Conservation (phyloP, 805 yeast species). For the Starmera quercuum region DNA sequence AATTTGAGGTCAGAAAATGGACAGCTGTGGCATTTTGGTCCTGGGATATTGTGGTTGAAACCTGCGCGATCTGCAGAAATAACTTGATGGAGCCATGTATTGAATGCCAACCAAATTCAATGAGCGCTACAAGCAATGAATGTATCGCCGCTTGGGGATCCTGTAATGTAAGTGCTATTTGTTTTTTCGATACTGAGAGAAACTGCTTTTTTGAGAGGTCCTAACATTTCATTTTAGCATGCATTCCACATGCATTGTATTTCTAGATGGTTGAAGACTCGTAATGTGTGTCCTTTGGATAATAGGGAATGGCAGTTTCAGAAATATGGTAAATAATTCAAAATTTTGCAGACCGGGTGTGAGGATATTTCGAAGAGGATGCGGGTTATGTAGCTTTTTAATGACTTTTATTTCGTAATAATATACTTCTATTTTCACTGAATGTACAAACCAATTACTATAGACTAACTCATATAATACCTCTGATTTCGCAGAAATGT, state of each 20-base stretch:
- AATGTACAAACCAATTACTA: no score
- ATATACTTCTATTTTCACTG: no score
- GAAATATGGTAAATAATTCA: conserved; percentile 57
- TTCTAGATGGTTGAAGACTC: conserved; percentile 87
- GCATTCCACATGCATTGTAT: conserved; percentile 99
- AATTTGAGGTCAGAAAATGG: conserved; percentile 95
- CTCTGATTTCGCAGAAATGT: conserved; percentile 39
- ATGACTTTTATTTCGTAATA: no score
- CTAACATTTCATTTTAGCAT: conserved; percentile 32
- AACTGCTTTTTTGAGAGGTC: not conserved
- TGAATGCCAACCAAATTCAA: conserved; percentile 85
- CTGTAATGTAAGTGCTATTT: conserved; percentile 45
- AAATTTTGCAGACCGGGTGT: no score
- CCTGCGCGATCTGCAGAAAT: conserved; percentile 96
- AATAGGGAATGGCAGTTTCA: conserved; percentile 80
- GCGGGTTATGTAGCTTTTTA: no score
- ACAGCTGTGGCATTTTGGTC: conserved; percentile 99
- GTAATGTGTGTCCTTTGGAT: conserved; percentile 96
- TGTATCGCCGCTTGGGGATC: conserved; percentile 97
- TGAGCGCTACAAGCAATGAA: conserved; percentile 53
- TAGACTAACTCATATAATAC: conserved; percentile 28
- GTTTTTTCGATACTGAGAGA: no score
- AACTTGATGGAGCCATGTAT: conserved; percentile 98
- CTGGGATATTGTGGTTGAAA: conserved; percentile 94
- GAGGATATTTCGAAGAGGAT: no score